Base-by-base conservation (phyloP, 2,329 filamentous ascomycete species). In the Monilinia polystroma region DNA sequence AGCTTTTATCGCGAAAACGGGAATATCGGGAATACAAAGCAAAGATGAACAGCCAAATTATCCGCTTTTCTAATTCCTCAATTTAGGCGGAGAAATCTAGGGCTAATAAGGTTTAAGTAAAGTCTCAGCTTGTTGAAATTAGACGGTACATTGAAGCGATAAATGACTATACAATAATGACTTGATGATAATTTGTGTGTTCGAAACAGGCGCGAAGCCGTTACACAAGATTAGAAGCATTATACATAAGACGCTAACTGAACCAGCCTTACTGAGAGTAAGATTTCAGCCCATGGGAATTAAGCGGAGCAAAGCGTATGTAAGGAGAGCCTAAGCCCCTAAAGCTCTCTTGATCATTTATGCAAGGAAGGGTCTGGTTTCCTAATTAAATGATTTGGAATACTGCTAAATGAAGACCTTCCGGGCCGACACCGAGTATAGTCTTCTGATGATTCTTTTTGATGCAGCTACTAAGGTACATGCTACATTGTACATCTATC, bases 141-240 rank as follows among this genome's bases (percentile, higher is more conserved):
- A 43, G 20, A 49, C 18, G 47, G 6, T 47, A 14, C 23, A 65
- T 58, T 26, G 53, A 56, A 65, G 29, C 32, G 29, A 23, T 41
- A 26, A 38, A 35, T 35, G 4, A 35, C 32, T 35, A 35, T n/a
- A 58, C n/a, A 51, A 35, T n/a, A 53, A 60, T 59, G 43, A 60
- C 20, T 60, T 26, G 38, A 29, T 59, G n/a, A 47, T 57, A 49
- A 29, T 35, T 11, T 58, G 58, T 65, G n/a, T 2, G 2, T 41
- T 58, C 29, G 18, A 59, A 53, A 66, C 23, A 66, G 54, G 16
- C 63, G 63, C 63, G 63, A 32, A 45, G 20, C 16, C 3, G 63
- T 66, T 35, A 53, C 55, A 66, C 63, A 66, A 41, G 32, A 29
- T 35, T 11, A 43, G 35, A 65, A 51, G n/a, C n/a, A 60, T 51